Conservation (phyloP, 805 yeast genomes). For the Schwanniomyces occidentalis region DNA sequence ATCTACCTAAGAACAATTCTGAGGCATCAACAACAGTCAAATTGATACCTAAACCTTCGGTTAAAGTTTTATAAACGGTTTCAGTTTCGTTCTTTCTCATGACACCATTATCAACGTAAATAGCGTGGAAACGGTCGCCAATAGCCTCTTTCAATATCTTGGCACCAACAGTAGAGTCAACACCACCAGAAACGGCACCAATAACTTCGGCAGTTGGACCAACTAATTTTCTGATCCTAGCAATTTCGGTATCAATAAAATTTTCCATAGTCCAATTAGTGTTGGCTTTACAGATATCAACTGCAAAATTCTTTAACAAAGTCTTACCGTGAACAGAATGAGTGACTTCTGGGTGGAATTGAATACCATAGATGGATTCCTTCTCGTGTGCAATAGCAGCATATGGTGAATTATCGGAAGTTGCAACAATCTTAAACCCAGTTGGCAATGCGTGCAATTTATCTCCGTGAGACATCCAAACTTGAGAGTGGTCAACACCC, state of each 20-base stretch:
- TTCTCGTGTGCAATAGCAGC: constrained; percentile 84
- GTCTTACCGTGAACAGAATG: constrained; percentile 91
- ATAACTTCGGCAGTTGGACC: constrained; percentile 98
- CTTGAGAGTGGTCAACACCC: constrained; percentile 91
- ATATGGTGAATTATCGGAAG: constrained; percentile 91
- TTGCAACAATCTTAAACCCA: constrained; percentile 86
- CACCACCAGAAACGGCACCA: constrained; percentile 99
- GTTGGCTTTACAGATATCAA: constrained; percentile 78
- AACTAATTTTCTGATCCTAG: constrained; percentile 84
- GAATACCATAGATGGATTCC: constrained; percentile 86
- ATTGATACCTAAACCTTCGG: constrained; percentile 92
- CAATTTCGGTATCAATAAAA: constrained; percentile 94
- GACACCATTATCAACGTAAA: constrained; percentile 96
- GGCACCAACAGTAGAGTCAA: constrained; percentile 98
- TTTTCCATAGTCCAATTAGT: constrained; percentile 98
- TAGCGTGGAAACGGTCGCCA: constrained; percentile 98
- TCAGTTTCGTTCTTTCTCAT: constrained; percentile 93
- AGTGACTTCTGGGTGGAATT: constrained; percentile 98
- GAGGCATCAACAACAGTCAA: constrained; percentile 93
- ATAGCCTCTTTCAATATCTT: constrained; percentile 97
- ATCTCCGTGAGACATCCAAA: constrained; percentile 99
- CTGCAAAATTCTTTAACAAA: constrained; percentile 89
- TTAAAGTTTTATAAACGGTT: constrained; percentile 82
- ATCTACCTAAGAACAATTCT: constrained; percentile 80
- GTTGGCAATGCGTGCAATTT: constrained; percentile 87